phyloP scores from a whole-genome alignment of 352 stramenopile species.

The Pythium folliculosum region DNA sequence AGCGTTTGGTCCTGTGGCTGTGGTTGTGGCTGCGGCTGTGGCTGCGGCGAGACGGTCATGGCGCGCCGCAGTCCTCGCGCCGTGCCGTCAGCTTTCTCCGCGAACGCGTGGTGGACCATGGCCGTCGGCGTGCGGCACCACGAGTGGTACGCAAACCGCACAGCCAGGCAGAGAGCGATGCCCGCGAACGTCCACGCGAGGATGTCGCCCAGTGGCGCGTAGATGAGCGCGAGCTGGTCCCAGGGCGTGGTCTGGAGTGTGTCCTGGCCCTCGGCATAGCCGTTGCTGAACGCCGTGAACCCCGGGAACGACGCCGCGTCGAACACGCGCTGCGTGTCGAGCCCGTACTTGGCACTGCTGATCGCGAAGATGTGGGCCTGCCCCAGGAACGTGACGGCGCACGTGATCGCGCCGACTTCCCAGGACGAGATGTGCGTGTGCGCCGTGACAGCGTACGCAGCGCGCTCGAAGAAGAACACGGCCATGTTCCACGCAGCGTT shows the following conservation, averaged over 20 bases:
- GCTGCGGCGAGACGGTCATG: background rate
- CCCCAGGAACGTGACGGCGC: conserved; percentile 8
- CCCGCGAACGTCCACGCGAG: conserved; percentile 11
- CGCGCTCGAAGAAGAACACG: conserved; percentile 15
- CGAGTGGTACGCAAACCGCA: conserved; percentile 6
- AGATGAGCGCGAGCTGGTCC: background rate
- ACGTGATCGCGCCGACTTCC: background rate
- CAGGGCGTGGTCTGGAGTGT: background rate
- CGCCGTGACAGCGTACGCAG: background rate
- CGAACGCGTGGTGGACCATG: background rate
- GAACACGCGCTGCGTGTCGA: conserved; percentile 8
- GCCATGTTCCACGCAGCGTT: conserved; percentile 42
- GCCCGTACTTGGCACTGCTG: conserved; percentile 6
- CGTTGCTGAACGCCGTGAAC: conserved; percentile 10
- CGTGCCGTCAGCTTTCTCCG: background rate
- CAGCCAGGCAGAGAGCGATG: background rate
- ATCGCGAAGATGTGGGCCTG: conserved; percentile 9
- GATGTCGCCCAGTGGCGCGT: conserved; percentile 3
- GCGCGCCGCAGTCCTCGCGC: background rate
- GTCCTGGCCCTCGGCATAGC: conserved; percentile 9
- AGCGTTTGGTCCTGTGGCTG: too few species aligned
- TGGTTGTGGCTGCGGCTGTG: too few species aligned
- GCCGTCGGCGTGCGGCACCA: background rate
- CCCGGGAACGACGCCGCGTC: conserved; percentile 5
- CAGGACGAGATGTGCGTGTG: background rate